These are phyloP conservation scores for Cucurbita argyrosperma DNA, from an alignment of 306 rosid genomes.

Conservation along the genomic window DNA sequence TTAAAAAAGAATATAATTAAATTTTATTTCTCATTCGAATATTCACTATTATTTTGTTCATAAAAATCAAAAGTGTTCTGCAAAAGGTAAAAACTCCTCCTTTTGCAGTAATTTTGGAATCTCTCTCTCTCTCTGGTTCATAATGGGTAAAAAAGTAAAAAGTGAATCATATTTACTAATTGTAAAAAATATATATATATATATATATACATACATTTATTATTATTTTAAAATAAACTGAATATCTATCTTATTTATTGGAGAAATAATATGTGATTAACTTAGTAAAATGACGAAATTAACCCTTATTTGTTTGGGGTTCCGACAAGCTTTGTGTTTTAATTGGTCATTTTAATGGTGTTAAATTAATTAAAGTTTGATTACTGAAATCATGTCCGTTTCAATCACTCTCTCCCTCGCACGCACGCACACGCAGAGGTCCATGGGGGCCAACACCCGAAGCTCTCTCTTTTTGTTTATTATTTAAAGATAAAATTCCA, in stretches of 20 bases:
- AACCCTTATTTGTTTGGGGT: neutral
- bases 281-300: neutral
- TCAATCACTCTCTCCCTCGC: neutral
- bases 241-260: too few relatives aligned
- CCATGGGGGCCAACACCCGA: too few relatives aligned
- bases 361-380: neutral
- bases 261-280: neutral
- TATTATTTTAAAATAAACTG: too few relatives aligned
- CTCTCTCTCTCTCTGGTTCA: neutral
- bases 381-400: neutral
- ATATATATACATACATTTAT: too few relatives aligned
- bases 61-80: neutral
- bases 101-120: neutral
- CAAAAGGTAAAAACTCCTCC: neutral
- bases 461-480: too few relatives aligned
- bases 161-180: neutral
- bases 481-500: neutral
- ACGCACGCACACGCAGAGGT: neutral
- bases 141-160: neutral
- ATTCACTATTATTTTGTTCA: neutral
- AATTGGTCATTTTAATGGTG: neutral
- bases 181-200: too few relatives aligned
- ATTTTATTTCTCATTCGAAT: neutral
- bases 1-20: too few relatives aligned
- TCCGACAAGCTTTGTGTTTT: neutral